Base-by-base conservation (phyloP, 306 rosid species). In the Lablab purpureus region DNA sequence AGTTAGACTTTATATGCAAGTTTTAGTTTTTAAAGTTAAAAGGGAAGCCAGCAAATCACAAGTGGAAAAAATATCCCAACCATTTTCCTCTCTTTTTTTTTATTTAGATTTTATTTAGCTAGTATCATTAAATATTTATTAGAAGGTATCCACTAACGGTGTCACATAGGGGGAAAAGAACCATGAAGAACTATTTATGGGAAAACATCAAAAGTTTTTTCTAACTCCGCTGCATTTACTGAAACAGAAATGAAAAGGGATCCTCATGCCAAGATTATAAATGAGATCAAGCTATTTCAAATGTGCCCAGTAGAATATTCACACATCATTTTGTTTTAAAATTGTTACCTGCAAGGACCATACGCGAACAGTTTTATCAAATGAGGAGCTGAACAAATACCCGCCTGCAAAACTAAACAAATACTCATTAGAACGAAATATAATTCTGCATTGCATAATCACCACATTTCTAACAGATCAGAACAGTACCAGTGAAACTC, bases 271-370 rank as follows among this genome's bases (percentile, higher is more conserved):
- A 73, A 77, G 50, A 54, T 56, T 49, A 56, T 51, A 37, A 55
- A 65, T 58, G 77, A 50, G 27, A 71, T 73, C 10, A 67, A 66
- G 50, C 81, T 59, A 65, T 71, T 65, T 64, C 50, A 12, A 66
- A 73, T 55, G 51, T 45, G 77, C 15, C 72, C 25, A 28, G 41
- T 30, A 27, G 14, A 74, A 17, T 32, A 70, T 54, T 70, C 51
- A 70, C 79, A 76, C 28, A 50, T 73, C 28, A 62, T 40, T 63
- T 73, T 67, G 45, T 25, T 68, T 76, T 56, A 70, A 59, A 65
- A 82, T 80, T 58, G 62, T 78, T 86, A 94, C 99, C 94, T 91
- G 97, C 83, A 91, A 91, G 58, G 97, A 92, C 99, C 99, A 94
- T 54, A 90, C 91, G 41, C 71, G 84, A 82, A 94, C 78, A 37